phyloP scores from a whole-genome alignment of 225 moss, liverwort and hornwort species.

The Rhytidiadelphus loreus region DNA sequence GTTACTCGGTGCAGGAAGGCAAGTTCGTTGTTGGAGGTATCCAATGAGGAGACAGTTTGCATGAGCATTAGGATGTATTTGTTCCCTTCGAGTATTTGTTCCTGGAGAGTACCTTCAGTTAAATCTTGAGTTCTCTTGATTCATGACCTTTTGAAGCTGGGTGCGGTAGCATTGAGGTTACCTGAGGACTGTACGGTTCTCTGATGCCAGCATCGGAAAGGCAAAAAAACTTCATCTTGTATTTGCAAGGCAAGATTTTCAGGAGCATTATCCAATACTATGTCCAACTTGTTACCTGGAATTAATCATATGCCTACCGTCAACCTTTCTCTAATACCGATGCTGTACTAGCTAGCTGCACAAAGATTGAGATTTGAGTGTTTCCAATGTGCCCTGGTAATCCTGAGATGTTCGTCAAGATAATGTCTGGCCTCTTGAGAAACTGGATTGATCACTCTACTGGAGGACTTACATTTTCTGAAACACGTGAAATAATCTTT shows the following conservation, averaged over 20 bases:
- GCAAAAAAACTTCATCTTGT: neutral
- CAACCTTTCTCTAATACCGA: neutral
- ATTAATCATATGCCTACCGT: neutral
- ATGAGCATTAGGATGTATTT: neutral
- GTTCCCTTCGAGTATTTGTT: neutral
- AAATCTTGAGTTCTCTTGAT: neutral
- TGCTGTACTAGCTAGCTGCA: neutral
- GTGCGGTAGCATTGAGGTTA: neutral
- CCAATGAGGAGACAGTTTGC: neutral
- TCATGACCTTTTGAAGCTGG: neutral
- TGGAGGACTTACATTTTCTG: neutral
- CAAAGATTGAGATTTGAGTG: neutral
- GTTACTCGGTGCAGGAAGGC: neutral
- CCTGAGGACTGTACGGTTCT: too few relatives aligned
- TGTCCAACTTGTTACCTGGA: neutral
- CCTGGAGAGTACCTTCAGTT: neutral
- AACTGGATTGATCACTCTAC: neutral
- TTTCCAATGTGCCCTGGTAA: neutral
- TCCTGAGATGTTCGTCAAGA: neutral
- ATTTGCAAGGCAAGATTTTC: neutral
- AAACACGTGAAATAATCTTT: neutral
- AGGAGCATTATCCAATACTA: neutral
- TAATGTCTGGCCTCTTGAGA: neutral
- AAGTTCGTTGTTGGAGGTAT: neutral
- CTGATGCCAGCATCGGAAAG: too few relatives aligned